A percentile compares a stretch with the other conserved stretches of the same genome.
Evolutionary conservation across 148 eudicot species (phyloP).

Genomic region (Silene uniflora): DNA sequence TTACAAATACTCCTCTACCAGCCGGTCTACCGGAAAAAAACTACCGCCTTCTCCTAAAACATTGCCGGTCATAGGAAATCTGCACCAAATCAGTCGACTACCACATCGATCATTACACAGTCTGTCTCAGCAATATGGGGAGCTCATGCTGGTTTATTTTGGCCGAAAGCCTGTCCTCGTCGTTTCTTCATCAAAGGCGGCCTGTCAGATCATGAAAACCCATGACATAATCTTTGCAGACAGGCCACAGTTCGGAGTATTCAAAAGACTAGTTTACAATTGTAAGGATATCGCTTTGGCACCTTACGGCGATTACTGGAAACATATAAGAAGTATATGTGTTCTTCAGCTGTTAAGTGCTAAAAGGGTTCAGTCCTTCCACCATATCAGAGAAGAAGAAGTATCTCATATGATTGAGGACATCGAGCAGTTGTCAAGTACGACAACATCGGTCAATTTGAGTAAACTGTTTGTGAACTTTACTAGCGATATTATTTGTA

Average conservation of each 20-base stretch:
- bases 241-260: slow-evolving; percentile 17
- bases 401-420: slow-evolving; percentile 8
- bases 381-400: slow-evolving; percentile 27
- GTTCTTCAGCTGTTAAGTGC: slow-evolving; percentile 26
- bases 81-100: slow-evolving; percentile 21
- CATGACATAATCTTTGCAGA: slow-evolving; percentile 23
- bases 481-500: slow-evolving; percentile 26
- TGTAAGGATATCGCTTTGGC: slow-evolving; percentile 22
- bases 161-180: slow-evolving; percentile 24
- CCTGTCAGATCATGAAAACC: slow-evolving; percentile 24
- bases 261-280: slow-evolving; percentile 14
- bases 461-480: slow-evolving; percentile 24
- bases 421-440: slow-evolving; percentile 9
- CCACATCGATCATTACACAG: slow-evolving; percentile 25
- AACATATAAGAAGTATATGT: slow-evolving; percentile 28
- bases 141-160: slow-evolving; percentile 24
- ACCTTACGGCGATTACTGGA: slow-evolving; percentile 33
- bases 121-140: slow-evolving; percentile 21
- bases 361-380: slow-evolving; percentile 26
- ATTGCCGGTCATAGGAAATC: slow-evolving; percentile 27
- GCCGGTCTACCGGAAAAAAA: not conserved
- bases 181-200: slow-evolving; percentile 23
- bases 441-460: slow-evolving; percentile 16
- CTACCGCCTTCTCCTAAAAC: slow-evolving; percentile 22
- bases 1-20: slow-evolving; percentile 18